These are phyloP conservation scores for Sporisorium graminicola DNA, from an alignment of 1,284 basidiomycete genomes.

Conservation along the genomic window DNA sequence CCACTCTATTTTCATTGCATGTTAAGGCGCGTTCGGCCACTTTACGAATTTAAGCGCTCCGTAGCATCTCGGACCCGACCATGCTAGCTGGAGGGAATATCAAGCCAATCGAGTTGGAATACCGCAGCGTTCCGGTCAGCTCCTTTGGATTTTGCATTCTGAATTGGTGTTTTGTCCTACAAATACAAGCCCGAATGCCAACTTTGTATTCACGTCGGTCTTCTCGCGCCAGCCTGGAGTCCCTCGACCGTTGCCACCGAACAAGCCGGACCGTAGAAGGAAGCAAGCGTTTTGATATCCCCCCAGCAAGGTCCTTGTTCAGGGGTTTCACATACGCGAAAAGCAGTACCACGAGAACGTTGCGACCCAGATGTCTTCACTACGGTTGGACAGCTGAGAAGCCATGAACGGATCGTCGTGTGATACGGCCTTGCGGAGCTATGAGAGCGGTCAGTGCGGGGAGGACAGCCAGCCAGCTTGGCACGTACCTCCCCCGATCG, in stretches of 20 bases:
- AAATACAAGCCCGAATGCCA: background rate
- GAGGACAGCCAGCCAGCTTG: background rate
- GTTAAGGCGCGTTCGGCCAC: slow-evolving; percentile 3
- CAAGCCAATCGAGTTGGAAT: slow-evolving; percentile 4
- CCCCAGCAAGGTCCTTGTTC: background rate
- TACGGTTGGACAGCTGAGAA: background rate
- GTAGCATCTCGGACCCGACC: slow-evolving; percentile 5
- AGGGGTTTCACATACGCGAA: no score
- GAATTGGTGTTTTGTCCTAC: background rate
- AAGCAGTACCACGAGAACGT: background rate
- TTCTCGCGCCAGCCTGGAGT: slow-evolving; percentile 2
- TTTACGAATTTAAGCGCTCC: background rate
- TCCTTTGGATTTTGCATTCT: background rate
- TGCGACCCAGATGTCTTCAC: background rate
- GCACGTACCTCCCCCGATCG: slow-evolving; percentile 7
- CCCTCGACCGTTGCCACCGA: slow-evolving; percentile 16
- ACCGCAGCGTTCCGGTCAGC: slow-evolving; percentile 11
- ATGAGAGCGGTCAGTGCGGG: slow-evolving; percentile 6
- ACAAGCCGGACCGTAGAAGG: slow-evolving; percentile 8
- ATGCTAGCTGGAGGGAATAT: background rate
- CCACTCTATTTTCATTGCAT: background rate
- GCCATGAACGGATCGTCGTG: background rate
- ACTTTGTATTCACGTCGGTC: slow-evolving; percentile 15
- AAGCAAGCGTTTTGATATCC: background rate
- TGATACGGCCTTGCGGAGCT: background rate